Conservation (phyloP, 345 rosid genomes). For the Heritiera littoralis region DNA sequence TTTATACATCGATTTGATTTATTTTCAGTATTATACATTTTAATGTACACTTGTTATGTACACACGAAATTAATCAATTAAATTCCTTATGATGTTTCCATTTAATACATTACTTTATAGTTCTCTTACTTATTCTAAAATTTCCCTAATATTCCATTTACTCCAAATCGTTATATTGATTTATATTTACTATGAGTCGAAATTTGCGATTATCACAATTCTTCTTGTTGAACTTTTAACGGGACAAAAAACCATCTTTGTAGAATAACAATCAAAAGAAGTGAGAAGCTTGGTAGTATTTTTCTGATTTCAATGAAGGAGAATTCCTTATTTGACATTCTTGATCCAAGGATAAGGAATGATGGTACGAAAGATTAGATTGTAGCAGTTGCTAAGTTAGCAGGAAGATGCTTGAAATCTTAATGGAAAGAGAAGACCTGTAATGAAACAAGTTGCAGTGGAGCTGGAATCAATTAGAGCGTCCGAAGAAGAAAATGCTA, state of each 20-base stretch:
- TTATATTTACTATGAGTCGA: too few species aligned
- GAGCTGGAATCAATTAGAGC: not conserved
- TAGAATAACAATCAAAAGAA: not conserved
- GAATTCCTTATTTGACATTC: not conserved
- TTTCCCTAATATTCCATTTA: too few species aligned
- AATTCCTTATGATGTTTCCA: too few species aligned
- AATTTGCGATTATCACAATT: too few species aligned
- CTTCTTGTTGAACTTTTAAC: conserved; percentile 9
- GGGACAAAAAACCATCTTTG: not conserved
- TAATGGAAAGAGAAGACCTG: not conserved
- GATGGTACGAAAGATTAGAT: not conserved
- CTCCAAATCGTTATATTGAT: too few species aligned
- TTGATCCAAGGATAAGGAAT: not conserved
- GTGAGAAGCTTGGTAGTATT: not conserved
- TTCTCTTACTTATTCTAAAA: too few species aligned
- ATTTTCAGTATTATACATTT: too few species aligned
- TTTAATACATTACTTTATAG: too few species aligned
- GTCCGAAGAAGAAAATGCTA: not conserved
- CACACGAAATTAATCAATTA: too few species aligned
- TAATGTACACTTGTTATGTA: too few species aligned
- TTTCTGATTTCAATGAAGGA: not conserved
- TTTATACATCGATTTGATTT: too few species aligned
- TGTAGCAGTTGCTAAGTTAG: not conserved
- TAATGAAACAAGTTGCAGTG: not conserved
- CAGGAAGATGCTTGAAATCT: conserved; percentile 8